Percentiles rank a stretch among this genome's conserved stretches.
phyloP scores from a whole-genome alignment of 2,329 filamentous ascomycete species.

The Cladosporium sp. region DNA sequence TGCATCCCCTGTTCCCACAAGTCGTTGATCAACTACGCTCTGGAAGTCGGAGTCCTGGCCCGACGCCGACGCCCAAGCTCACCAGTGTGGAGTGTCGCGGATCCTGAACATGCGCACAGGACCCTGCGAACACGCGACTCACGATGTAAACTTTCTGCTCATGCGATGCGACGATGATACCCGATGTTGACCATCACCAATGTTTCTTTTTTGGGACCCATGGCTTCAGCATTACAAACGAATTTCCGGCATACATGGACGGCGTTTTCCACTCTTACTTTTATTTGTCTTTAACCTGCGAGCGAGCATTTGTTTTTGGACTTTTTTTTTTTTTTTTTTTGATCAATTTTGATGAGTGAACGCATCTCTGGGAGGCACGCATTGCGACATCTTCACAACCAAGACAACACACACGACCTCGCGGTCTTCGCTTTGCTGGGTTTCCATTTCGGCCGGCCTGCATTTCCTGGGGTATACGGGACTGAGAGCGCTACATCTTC shows the following conservation, averaged over 20 bases:
- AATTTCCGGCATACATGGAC: slow-evolving; percentile 50
- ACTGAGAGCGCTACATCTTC: slow-evolving; percentile 10
- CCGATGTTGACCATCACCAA: slow-evolving; percentile 42
- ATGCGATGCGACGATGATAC: slow-evolving; percentile 42
- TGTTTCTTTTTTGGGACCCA: slow-evolving; percentile 14
- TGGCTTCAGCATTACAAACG: slow-evolving; percentile 29
- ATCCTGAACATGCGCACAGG: slow-evolving; percentile 43
- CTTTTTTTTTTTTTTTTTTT: not conserved
- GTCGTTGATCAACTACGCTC: slow-evolving; percentile 33
- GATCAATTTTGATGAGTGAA: slow-evolving; percentile 8
- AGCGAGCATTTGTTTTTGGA: slow-evolving; percentile 21
- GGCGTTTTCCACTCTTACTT: slow-evolving; percentile 46
- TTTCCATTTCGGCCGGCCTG: slow-evolving; percentile 12
- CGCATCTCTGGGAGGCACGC: slow-evolving; percentile 22
- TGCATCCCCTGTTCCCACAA: slow-evolving; percentile 12
- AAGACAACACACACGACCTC: slow-evolving; percentile 18
- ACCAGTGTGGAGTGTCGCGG: slow-evolving; percentile 25
- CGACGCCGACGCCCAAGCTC: slow-evolving; percentile 35
- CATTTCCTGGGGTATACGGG: slow-evolving; percentile 10
- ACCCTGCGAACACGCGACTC: slow-evolving; percentile 45
- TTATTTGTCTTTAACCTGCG: slow-evolving; percentile 32
- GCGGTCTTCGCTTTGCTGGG: slow-evolving; percentile 16
- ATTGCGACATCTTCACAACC: slow-evolving; percentile 15
- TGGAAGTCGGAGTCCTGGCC: slow-evolving; percentile 44
- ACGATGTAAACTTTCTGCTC: slow-evolving; percentile 37